phyloP scores from a whole-genome alignment of 768 basidiomycete species.

The Tephrocybe rancida region DNA sequence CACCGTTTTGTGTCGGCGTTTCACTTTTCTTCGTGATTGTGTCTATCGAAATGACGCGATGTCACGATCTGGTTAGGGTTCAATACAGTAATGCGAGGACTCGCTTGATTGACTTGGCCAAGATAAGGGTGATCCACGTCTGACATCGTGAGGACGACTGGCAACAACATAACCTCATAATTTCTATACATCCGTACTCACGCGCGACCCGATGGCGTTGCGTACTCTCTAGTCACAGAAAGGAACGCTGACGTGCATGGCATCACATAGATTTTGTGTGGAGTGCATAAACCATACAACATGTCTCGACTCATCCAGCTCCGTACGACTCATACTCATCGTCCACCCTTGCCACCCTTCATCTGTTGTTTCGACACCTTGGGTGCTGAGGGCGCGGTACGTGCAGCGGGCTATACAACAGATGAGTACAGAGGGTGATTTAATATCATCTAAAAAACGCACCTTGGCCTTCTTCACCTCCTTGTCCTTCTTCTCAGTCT shows the following conservation, averaged over 20 bases:
- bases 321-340: slow-evolving; percentile 42
- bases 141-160: too few species aligned
- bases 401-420: slow-evolving; percentile 49
- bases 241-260: slow-evolving; percentile 22
- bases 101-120: too few species aligned
- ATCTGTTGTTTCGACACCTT: slow-evolving; percentile 96
- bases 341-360: slow-evolving; percentile 86
- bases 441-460: slow-evolving; percentile 17
- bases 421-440: neutral
- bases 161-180: too few species aligned
- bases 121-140: too few species aligned
- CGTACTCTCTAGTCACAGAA: too few species aligned
- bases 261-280: slow-evolving; percentile 27
- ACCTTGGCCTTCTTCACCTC: slow-evolving; percentile 91
- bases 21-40: too few species aligned
- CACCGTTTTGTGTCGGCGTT: too few species aligned
- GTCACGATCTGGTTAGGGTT: too few species aligned
- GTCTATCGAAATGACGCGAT: too few species aligned
- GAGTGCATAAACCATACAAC: slow-evolving; percentile 27
- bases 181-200: too few species aligned
- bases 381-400: slow-evolving; percentile 63
- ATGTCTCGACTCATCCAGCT: slow-evolving; percentile 22
- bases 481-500: slow-evolving; percentile 96
- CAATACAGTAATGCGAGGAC: too few species aligned
- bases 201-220: too few species aligned